Evolutionary conservation across 495 filamentous ascomycete species (phyloP).

Genomic region (Lichenothelia convexa): DNA sequence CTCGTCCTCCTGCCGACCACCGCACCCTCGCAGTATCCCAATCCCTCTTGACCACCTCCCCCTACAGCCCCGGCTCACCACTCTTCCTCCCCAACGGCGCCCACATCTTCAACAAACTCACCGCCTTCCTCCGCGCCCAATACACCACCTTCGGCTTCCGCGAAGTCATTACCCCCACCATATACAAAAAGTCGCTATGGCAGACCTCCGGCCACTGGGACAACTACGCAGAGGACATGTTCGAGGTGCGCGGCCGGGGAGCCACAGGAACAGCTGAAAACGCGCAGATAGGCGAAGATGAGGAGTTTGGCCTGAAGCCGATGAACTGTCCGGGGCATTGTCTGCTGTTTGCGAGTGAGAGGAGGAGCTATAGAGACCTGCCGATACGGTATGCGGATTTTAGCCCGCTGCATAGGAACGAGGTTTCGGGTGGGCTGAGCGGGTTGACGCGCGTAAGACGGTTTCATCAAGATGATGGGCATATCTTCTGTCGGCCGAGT

Average conservation of each 20-base stretch:
- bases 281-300: constrained; percentile 37
- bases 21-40: constrained; percentile 51
- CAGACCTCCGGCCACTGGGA: constrained; percentile 79
- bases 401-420: constrained; percentile 79
- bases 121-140: constrained; percentile 68
- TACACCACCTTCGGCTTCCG: constrained; percentile 77
- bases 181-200: constrained; percentile 87
- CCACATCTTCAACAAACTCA: constrained; percentile 70
- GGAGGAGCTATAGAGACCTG: constrained; percentile 60
- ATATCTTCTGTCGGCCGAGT: constrained; percentile 76
- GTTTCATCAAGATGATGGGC: constrained; percentile 94
- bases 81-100: constrained; percentile 77
- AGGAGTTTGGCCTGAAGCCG: constrained; percentile 79
- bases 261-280: constrained; percentile 25
- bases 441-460: constrained; percentile 74
- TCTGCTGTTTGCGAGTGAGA: constrained; percentile 58
- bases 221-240: constrained; percentile 93
- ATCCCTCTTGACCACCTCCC: constrained; percentile 59
- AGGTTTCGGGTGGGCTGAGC: constrained; percentile 67
- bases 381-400: constrained; percentile 89
- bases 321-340: constrained; percentile 98
- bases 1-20: constrained; percentile 36
- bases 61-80: constrained; percentile 73
- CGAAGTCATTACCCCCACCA: constrained; percentile 82
- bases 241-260: constrained; percentile 53